Evolutionary conservation across 371 early-diverging fungal genomes (phyloP).

Genomic region (Circinella umbellata): DNA sequence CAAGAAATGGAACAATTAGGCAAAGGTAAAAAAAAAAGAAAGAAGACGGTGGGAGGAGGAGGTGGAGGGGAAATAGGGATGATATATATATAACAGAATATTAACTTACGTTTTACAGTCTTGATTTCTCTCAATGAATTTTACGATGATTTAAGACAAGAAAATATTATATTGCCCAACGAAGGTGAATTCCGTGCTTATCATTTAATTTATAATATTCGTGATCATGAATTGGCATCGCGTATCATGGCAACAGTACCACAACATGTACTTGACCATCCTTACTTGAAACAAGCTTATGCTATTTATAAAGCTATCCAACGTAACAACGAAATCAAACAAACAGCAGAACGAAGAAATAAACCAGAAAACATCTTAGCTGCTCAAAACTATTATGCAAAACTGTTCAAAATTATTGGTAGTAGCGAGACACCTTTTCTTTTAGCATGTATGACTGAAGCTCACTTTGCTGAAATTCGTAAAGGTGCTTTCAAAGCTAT

Average conservation of each 20-base stretch:
- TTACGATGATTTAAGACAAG: slow-evolving; percentile 75
- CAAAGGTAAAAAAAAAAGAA: slow-evolving; percentile 62
- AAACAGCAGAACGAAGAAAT: slow-evolving; percentile 43
- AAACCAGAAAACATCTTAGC: slow-evolving; percentile 60
- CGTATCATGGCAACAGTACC: slow-evolving; percentile 67
- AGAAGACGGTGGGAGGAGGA: no score
- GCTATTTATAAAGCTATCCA: slow-evolving; percentile 67
- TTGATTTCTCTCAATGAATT: slow-evolving; percentile 83
- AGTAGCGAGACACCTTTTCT: slow-evolving; percentile 66
- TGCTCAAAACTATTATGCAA: slow-evolving; percentile 64
- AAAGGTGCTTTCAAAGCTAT: slow-evolving; percentile 77
- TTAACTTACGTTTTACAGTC: slow-evolving; percentile 34
- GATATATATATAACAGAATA: no score
- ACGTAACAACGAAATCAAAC: slow-evolving; percentile 58
- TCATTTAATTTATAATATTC: slow-evolving; percentile 74
- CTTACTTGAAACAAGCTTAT: slow-evolving; percentile 71
- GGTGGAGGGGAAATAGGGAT: no score
- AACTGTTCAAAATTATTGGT: slow-evolving; percentile 71
- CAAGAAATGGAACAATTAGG: slow-evolving; percentile 90
- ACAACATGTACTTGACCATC: slow-evolving; percentile 53
- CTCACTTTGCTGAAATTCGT: slow-evolving; percentile 75
- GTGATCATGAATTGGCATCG: slow-evolving; percentile 66
- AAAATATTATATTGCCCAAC: slow-evolving; percentile 64
- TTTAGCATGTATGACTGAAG: slow-evolving; percentile 78
- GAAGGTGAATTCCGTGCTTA: slow-evolving; percentile 93